These are phyloP conservation scores for Roridomyces roridus DNA, from an alignment of 768 basidiomycete species.

Conservation along the genomic window DNA sequence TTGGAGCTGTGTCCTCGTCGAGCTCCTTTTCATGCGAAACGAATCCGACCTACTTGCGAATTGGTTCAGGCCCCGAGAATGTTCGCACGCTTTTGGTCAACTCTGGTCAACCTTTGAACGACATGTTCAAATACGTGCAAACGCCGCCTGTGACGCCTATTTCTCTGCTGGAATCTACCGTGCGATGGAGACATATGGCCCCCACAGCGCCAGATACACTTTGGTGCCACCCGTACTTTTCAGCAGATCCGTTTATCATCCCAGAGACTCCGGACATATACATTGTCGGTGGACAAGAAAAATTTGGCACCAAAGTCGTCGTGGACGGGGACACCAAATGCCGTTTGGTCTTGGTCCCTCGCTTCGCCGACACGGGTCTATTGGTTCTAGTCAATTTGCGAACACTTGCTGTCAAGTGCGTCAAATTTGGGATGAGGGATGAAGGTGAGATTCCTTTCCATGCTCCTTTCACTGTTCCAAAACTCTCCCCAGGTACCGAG, in stretches of 20 bases:
- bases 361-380: slow-evolving; percentile 78
- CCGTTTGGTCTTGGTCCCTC: slow-evolving; percentile 82
- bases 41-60: slow-evolving; percentile 86
- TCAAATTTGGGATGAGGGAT: slow-evolving; percentile 61
- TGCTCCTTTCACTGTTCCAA: too few relatives aligned
- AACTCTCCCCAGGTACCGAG: too few relatives aligned
- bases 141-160: slow-evolving; percentile 75
- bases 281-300: slow-evolving; percentile 89
- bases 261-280: slow-evolving; percentile 89
- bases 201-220: slow-evolving; percentile 98
- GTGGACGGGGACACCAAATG: slow-evolving; percentile 49
- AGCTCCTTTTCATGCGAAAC: slow-evolving; percentile 79
- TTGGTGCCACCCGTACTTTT: slow-evolving; percentile 96
- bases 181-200: slow-evolving; percentile 96
- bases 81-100: slow-evolving; percentile 76
- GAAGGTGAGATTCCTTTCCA: too few relatives aligned
- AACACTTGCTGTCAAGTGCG: slow-evolving; percentile 71
- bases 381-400: slow-evolving; percentile 82
- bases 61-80: slow-evolving; percentile 51
- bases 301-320: slow-evolving; percentile 78
- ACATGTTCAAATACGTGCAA: slow-evolving; percentile 92
- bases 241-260: slow-evolving; percentile 89
- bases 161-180: slow-evolving; percentile 75
- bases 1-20: slow-evolving; percentile 66
- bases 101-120: slow-evolving; percentile 92